A percentile compares a stretch with the other conserved stretches of the same genome.
phyloP scores from a whole-genome alignment of 345 rosid genomes.

The Anacardium occidentale region DNA sequence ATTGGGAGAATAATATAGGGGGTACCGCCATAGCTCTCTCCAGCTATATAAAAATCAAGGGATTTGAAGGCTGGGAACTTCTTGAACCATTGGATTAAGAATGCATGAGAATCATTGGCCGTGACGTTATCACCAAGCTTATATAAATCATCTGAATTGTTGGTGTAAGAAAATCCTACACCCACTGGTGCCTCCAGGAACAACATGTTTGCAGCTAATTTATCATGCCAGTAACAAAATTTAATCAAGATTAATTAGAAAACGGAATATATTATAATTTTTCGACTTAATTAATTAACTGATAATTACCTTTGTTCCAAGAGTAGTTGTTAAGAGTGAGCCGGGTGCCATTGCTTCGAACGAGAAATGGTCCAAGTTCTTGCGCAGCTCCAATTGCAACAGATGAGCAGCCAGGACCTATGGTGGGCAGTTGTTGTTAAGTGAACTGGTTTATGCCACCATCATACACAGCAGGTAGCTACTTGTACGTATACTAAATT shows the following conservation, averaged over 20 bases:
- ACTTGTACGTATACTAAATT: too few relatives aligned
- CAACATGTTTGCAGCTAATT: slow-evolving; percentile 65
- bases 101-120: slow-evolving; percentile 55
- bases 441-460: too few relatives aligned
- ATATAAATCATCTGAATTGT: slow-evolving; percentile 41
- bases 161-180: slow-evolving; percentile 84
- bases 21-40: slow-evolving; percentile 89
- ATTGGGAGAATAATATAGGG: neutral
- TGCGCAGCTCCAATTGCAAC: slow-evolving; percentile 72
- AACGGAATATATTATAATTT: neutral
- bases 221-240: neutral
- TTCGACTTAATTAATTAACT: too few relatives aligned
- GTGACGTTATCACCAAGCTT: slow-evolving; percentile 53
- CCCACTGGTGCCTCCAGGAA: slow-evolving; percentile 83
- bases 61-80: slow-evolving; percentile 64
- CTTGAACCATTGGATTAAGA: slow-evolving; percentile 63
- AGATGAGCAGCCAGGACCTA: slow-evolving; percentile 92
- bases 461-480: too few relatives aligned
- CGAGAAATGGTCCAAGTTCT: slow-evolving; percentile 77
- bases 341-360: slow-evolving; percentile 30
- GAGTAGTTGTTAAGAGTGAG: slow-evolving; percentile 51
- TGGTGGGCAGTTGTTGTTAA: too few relatives aligned
- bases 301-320: slow-evolving; percentile 66
- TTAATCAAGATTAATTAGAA: neutral
- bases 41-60: slow-evolving; percentile 62